Percentiles rank a stretch among this genome's conserved stretches.
Evolutionary conservation across 139 green algal species (phyloP).

Genomic region (Tetradesmus obliquus): DNA sequence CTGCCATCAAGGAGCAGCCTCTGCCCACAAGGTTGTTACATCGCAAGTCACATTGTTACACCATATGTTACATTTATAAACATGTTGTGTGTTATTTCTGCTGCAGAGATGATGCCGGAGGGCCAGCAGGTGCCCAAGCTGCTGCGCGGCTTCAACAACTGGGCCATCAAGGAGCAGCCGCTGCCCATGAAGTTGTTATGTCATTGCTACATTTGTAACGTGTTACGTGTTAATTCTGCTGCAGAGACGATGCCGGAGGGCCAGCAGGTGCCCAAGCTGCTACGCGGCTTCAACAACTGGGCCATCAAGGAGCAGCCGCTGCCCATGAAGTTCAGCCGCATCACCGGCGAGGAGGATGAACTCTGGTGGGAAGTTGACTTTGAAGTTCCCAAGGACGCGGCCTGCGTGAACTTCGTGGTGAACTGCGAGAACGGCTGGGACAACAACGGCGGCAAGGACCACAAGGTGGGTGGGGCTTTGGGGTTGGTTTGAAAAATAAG

Average conservation of each 20-base stretch:
- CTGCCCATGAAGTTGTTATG: not conserved
- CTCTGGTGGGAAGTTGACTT: conserved; percentile 75
- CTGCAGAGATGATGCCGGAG: not conserved
- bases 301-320: conserved; percentile 17
- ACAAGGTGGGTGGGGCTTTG: conserved; percentile 28
- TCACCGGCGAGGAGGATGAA: conserved; percentile 34
- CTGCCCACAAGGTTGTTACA: too few species aligned
- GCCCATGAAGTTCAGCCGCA: conserved; percentile 27
- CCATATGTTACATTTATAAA: too few species aligned
- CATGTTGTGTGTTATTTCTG: not conserved
- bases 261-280: conserved; percentile 55
- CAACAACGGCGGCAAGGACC: conserved; percentile 78
- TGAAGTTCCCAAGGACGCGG: conserved; percentile 64
- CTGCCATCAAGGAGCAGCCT: too few species aligned
- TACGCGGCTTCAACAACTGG: conserved; percentile 87
- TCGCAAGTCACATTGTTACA: too few species aligned
- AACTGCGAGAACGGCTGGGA: conserved; percentile 81
- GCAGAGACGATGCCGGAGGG: conserved; percentile 8
- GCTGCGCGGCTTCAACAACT: conserved; percentile 82
- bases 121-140: conserved; percentile 54
- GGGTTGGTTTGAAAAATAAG: not conserved
- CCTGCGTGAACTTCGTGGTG: conserved; percentile 82
- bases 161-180: conserved; percentile 45
- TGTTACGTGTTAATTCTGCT: not conserved
- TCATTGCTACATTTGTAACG: not conserved